phyloP scores from a whole-genome alignment of 2,329 filamentous ascomycete species.

The Pseudodiploospora longispora region DNA sequence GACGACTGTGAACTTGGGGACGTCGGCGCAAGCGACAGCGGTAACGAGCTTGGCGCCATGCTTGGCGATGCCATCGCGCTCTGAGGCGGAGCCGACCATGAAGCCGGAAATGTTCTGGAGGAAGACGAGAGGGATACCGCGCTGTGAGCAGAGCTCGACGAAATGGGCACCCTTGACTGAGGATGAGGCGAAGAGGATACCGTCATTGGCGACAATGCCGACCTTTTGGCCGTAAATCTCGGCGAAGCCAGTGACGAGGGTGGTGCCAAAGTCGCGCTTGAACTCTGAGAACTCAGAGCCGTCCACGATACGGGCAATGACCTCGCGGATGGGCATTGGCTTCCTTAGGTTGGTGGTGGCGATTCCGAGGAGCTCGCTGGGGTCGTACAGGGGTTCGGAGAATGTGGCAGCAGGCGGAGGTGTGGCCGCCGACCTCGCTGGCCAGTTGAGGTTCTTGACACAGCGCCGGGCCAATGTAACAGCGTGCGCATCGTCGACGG shows the following conservation, averaged over 20 bases:
- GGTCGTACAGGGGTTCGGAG: slow-evolving; percentile 71
- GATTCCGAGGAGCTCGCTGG: slow-evolving; percentile 76
- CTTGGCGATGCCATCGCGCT: slow-evolving; percentile 93
- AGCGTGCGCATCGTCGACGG: slow-evolving; percentile 88
- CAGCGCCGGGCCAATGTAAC: slow-evolving; percentile 76
- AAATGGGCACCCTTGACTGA: slow-evolving; percentile 94
- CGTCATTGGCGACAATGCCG: slow-evolving; percentile 92
- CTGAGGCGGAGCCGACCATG: slow-evolving; percentile 92
- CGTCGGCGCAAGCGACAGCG: slow-evolving; percentile 85
- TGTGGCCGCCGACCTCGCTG: slow-evolving; percentile 36
- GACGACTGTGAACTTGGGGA: slow-evolving; percentile 95
- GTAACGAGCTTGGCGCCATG: slow-evolving; percentile 96
- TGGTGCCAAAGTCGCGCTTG: slow-evolving; percentile 83
- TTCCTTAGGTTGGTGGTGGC: slow-evolving; percentile 83
- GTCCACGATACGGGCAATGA: slow-evolving; percentile 89
- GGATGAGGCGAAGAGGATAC: slow-evolving; percentile 84
- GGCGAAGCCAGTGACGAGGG: slow-evolving; percentile 86
- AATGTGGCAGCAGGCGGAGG: slow-evolving; percentile 37
- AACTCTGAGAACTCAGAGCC: slow-evolving; percentile 88
- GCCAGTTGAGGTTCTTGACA: slow-evolving; percentile 86
- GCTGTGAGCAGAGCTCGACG: slow-evolving; percentile 86
- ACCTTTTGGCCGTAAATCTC: slow-evolving; percentile 83
- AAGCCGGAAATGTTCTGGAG: slow-evolving; percentile 96
- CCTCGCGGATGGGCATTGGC: slow-evolving; percentile 77
- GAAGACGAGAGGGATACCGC: slow-evolving; percentile 83